Evolutionary conservation across 1,284 basidiomycete species (phyloP), one percentile per base, ranked within the genome.

Genomic region (Ustilago loliicola): DNA sequence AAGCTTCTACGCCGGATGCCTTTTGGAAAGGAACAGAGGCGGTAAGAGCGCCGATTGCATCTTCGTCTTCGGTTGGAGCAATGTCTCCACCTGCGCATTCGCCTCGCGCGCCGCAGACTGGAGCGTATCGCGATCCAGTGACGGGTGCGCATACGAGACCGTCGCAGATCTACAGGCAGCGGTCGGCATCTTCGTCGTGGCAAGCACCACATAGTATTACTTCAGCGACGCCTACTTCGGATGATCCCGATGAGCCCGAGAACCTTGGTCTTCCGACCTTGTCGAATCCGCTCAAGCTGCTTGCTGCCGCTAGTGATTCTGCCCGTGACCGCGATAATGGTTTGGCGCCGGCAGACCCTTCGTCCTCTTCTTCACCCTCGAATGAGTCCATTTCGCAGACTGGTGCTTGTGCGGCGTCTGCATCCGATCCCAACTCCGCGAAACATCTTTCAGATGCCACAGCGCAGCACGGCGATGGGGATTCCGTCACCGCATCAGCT

Each of bases 241-340:
- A 69, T 25, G 77, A 79, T 19, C 73, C 72, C 15, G 77, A 79
- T 23, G 72, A 79, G 51, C 73, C 77, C 1, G 72, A 79, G 30
- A 78, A 79, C 29, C 60, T 77, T 1, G 77, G 77, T 8, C 55
- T 79, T n/a, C 77, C 74, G 10, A 77, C 70, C 7, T 62, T 79
- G 17, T 72, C 66, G 9, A 79, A 79, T 32, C 77, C 77, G 27
- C 65, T 79, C 58, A 79, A 79, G 29, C 58, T 79, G 38, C 64
- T 79, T 0, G 77, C 76, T 9, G 71, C 71, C 11, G 76, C 76
- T 9, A 78, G 76, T 62, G 76, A 74, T 45, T 71, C 71, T 19
- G 76, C 76, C 3, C 52, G 72, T 27, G 77, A 76, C 21, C 61
- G 71, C 4, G 75, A 77, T 25, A 58, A 63, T 9, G 71, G 61